These are phyloP conservation scores for Cicer cuneatum DNA, from an alignment of 306 rosid genomes.

Conservation along the genomic window DNA sequence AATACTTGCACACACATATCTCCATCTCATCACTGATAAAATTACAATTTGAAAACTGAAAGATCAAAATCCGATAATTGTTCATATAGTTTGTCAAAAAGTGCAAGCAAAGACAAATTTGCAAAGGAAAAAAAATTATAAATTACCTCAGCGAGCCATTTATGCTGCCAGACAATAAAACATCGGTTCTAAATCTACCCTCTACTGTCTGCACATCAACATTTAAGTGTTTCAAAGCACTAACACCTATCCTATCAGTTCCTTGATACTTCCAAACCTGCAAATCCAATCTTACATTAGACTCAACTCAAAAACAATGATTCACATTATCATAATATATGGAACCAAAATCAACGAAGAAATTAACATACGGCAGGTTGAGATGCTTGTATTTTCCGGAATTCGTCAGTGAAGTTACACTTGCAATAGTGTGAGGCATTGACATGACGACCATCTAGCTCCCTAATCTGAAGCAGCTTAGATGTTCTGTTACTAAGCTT, in stretches of 20 bases:
- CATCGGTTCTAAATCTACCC: constrained; percentile 64
- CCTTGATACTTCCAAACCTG: constrained; percentile 83
- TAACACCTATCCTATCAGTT: constrained; percentile 55
- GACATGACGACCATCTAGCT: constrained; percentile 67
- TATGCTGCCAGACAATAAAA: constrained; percentile 64
- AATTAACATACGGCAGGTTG: constrained; percentile 62
- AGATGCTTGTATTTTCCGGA: constrained; percentile 64
- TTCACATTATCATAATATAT: background rate
- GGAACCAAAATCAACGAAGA: background rate
- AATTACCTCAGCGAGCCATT: constrained; percentile 73
- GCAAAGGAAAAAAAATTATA: constrained; percentile 12
- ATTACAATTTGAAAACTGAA: background rate
- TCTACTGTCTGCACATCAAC: constrained; percentile 59
- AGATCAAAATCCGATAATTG: constrained; percentile 15
- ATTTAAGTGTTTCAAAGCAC: constrained; percentile 69
- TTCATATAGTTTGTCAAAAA: background rate
- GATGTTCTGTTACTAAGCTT: constrained; percentile 50
- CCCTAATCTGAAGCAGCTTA: constrained; percentile 78
- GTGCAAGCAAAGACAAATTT: constrained; percentile 27
- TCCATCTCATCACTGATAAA: background rate
- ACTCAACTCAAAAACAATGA: background rate
- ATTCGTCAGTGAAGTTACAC: constrained; percentile 69
- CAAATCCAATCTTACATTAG: constrained; percentile 31
- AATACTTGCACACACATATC: background rate
- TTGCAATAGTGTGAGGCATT: constrained; percentile 56